Conservation (phyloP, 192 early-diverging fungal species). For the Allomyces javanicus region DNA sequence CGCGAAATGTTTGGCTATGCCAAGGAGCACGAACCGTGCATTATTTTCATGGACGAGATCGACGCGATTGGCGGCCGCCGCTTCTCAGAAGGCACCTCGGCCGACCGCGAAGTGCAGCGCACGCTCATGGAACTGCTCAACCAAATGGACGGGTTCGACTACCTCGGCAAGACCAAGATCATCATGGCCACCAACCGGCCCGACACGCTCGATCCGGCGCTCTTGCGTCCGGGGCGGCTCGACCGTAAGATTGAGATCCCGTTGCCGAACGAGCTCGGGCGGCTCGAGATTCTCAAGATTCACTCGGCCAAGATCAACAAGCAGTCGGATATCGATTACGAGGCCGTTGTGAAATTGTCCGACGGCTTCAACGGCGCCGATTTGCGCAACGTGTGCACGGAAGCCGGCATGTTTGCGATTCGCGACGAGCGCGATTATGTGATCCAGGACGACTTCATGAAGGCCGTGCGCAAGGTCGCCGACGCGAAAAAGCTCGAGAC, state of each 20-base stretch:
- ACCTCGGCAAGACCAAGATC: conserved; percentile 90
- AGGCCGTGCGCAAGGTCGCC: conserved; percentile 94
- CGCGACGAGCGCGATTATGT: conserved; percentile 95
- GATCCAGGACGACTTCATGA: conserved; percentile 99
- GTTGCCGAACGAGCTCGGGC: conserved; percentile 91
- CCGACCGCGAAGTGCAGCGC: conserved; percentile 99
- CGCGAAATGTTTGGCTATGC: conserved; percentile 99
- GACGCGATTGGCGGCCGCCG: conserved; percentile 97
- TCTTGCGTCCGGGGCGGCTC: conserved; percentile 84
- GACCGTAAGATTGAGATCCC: conserved; percentile 99
- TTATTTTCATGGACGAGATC: conserved; percentile 99
- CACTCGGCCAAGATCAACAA: conserved; percentile 84
- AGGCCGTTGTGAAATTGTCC: conserved; percentile 91
- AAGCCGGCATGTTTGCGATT: conserved; percentile 99
- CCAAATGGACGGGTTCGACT: conserved; percentile 99
- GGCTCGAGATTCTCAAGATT: conserved; percentile 94
- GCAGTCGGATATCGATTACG: conserved; percentile 94
- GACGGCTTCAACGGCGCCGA: conserved; percentile 99
- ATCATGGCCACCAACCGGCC: conserved; percentile 99
- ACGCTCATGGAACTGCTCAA: conserved; percentile 98
- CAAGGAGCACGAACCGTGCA: conserved; percentile 96
- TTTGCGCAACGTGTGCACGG: conserved; percentile 96
- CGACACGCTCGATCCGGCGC: conserved; percentile 94
- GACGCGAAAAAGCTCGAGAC: conserved; percentile 91
- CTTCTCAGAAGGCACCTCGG: conserved; percentile 95